phyloP scores from a whole-genome alignment of 306 rosid species.

The Trichosanthes cucumerina region DNA sequence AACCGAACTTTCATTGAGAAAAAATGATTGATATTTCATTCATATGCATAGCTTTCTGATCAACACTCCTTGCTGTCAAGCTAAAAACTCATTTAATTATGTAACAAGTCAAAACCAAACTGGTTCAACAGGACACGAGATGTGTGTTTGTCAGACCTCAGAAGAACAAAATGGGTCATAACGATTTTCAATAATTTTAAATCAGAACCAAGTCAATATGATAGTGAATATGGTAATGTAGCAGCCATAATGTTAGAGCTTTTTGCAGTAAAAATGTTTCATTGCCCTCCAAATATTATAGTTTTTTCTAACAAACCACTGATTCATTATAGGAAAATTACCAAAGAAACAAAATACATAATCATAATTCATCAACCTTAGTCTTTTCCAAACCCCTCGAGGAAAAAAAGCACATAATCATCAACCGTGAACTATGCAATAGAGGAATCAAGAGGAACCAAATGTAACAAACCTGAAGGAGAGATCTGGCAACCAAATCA shows the following conservation, averaged over 20 bases:
- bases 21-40: neutral
- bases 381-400: neutral
- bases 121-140: neutral
- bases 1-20: no score
- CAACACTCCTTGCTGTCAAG: neutral
- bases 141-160: neutral
- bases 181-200: neutral
- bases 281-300: neutral
- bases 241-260: neutral
- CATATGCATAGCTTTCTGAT: neutral
- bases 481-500: constrained; percentile 92
- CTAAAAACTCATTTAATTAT: neutral
- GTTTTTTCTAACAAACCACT: neutral
- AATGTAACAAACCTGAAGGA: constrained; percentile 62
- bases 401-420: neutral
- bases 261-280: neutral
- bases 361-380: neutral
- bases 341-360: neutral
- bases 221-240: neutral
- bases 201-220: neutral
- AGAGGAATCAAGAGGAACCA: constrained; percentile 11
- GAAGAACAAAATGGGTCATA: neutral
- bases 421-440: neutral
- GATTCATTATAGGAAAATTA: neutral
- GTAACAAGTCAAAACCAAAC: neutral